phyloP scores from a whole-genome alignment of 345 rosid species.

The Streptanthus diversifolius region DNA sequence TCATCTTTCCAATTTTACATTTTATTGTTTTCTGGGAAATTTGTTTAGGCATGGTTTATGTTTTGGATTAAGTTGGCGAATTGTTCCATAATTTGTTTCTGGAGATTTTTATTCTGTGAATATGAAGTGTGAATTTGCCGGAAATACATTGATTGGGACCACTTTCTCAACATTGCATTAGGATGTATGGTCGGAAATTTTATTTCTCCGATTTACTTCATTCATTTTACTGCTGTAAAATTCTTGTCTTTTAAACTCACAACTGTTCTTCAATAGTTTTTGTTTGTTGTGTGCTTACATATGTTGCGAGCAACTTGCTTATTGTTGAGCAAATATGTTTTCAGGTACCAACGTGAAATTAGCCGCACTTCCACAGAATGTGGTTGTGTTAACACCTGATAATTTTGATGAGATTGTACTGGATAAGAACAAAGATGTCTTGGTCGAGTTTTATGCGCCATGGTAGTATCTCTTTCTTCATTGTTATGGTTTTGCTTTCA shows the following conservation, averaged over 20 bases:
- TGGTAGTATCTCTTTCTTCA: conserved; percentile 48
- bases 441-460: conserved; percentile 98
- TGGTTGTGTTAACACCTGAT: conserved; percentile 69
- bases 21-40: background rate
- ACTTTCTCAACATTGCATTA: background rate
- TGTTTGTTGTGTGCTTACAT: background rate
- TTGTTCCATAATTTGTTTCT: background rate
- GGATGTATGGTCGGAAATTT: background rate
- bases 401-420: conserved; percentile 76
- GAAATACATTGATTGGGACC: background rate
- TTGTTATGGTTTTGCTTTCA: conserved; percentile 7
- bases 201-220: background rate
- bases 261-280: background rate
- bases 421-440: conserved; percentile 83
- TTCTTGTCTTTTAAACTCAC: background rate
- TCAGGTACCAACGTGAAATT: conserved; percentile 90
- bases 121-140: background rate
- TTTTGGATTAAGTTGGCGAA: background rate
- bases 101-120: background rate
- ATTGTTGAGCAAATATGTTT: conserved; percentile 12
- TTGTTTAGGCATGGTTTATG: background rate
- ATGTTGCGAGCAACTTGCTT: background rate
- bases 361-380: conserved; percentile 70
- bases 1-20: background rate
- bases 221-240: background rate